Conservation (phyloP, 2,329 filamentous ascomycete species). For the Gaeumannomyces sp. region DNA sequence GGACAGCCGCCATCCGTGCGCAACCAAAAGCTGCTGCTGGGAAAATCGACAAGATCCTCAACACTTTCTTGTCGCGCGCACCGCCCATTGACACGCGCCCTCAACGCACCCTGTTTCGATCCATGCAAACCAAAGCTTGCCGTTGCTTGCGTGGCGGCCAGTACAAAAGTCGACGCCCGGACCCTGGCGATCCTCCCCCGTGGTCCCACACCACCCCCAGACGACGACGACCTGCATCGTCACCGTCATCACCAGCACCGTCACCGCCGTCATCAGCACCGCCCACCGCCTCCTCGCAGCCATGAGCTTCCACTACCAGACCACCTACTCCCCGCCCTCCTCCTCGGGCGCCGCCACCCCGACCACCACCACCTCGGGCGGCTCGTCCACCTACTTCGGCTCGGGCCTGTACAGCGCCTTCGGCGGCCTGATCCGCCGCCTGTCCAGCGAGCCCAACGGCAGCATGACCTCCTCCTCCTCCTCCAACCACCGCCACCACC, state of each 20-base stretch:
- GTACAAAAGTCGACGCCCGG: background rate
- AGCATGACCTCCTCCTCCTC: conserved; percentile 3
- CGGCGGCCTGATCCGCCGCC: conserved; percentile 62
- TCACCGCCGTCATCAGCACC: background rate
- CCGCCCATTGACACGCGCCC: too few species aligned
- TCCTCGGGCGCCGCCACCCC: conserved; percentile 23
- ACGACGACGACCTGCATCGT: background rate
- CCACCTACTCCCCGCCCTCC: conserved; percentile 11
- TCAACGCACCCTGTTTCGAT: background rate
- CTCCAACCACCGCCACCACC: conserved; percentile 16
- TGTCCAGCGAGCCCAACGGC: conserved; percentile 44
- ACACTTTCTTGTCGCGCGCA: too few species aligned
- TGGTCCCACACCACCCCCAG: background rate
- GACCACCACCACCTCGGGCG: conserved; percentile 19
- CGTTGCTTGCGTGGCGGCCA: background rate
- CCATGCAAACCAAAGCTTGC: background rate
- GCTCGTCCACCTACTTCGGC: conserved; percentile 23
- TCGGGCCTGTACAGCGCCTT: conserved; percentile 36
- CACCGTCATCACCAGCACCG: background rate
- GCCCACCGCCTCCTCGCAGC: background rate
- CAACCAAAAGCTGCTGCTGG: too few species aligned
- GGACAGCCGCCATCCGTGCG: too few species aligned
- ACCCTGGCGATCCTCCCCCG: background rate
- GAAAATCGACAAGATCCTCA: too few species aligned
- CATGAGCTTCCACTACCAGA: conserved; percentile 17